Evolutionary conservation across 441 rosid species (phyloP), one percentile per base, ranked within the genome.

Genomic region (Erysimum cheiri): DNA sequence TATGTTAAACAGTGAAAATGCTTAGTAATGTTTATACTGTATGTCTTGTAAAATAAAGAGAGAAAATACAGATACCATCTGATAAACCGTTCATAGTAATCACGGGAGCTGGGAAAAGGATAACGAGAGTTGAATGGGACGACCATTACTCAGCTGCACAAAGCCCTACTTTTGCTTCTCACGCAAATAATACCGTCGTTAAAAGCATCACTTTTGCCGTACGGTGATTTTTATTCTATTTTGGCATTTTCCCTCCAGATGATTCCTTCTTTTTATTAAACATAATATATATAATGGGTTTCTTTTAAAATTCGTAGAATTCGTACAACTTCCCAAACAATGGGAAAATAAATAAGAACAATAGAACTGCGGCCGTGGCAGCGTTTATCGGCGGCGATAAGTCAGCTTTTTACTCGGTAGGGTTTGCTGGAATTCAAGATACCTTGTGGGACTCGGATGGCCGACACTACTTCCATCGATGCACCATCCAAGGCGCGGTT

Each of bases 391-490:
- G 33, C 1, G 97, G 97, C 0, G 95, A 91, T 75, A 89, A 77
- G 73, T 67, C 80, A 0, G 81, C 86, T 12, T 93, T 93, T 73
- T 78, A 80, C 61, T 56, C 73, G 29, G 86, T 86, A 24, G 79
- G 88, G 3, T 93, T 93, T 70, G 81, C 58, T 4, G 85, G 98
- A 14, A 24, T 85, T 60, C 97, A 93, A 71, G 95, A 93, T 79
- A 93, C 97, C 0, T 31, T 93, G 76, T 91, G 94, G 92, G 97
- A 91, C 62, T 66, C 58, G 3, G 54, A 57, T 11, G 98, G 98
- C 9, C 80, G 92, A 10, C 97, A 93, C 63, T 91, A 87, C 78
- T 91, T 82, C 81, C 64, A 74, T 39, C 57, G 53, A 2, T 91
- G 96, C 77, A 76, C 81, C 52, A 87, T 93, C 8, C 87, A 85